These are phyloP conservation scores for Cutaneotrichosporon sp. DNA, from an alignment of 1,284 basidiomycete genomes.

Conservation along the genomic window DNA sequence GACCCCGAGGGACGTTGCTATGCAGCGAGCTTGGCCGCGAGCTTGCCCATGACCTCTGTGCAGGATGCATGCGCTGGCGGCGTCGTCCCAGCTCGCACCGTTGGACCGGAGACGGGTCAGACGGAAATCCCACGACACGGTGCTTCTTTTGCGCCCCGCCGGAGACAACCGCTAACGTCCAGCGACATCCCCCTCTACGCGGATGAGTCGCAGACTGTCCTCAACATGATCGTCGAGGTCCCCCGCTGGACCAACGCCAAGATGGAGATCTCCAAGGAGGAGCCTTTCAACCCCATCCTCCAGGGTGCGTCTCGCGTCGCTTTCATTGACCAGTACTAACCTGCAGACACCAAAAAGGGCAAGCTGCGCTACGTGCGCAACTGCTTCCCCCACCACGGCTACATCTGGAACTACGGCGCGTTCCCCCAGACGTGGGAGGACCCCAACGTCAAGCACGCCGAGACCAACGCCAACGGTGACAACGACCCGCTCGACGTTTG, in stretches of 20 bases:
- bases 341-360: constrained; percentile 56
- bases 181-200: constrained; percentile 91
- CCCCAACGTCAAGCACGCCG: constrained; percentile 76
- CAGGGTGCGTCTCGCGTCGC: constrained; percentile 56
- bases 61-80: too few relatives aligned
- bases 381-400: constrained; percentile 94
- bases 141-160: constrained; percentile 57
- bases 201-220: constrained; percentile 83
- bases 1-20: too few relatives aligned
- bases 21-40: too few relatives aligned
- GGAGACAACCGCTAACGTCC: neutral
- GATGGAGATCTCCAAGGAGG: constrained; percentile 98
- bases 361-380: constrained; percentile 96
- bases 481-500: constrained; percentile 99
- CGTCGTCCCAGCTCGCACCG: too few relatives aligned
- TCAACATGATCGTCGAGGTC: constrained; percentile 97
- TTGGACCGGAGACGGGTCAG: too few relatives aligned
- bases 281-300: constrained; percentile 97
- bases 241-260: constrained; percentile 99
- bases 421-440: constrained; percentile 99
- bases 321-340: neutral
- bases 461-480: constrained; percentile 99
- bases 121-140: too few relatives aligned
- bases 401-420: constrained; percentile 95
- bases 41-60: too few relatives aligned